phyloP scores from a whole-genome alignment of 2,329 filamentous ascomycete genomes.

The Ilyonectria destructans region DNA sequence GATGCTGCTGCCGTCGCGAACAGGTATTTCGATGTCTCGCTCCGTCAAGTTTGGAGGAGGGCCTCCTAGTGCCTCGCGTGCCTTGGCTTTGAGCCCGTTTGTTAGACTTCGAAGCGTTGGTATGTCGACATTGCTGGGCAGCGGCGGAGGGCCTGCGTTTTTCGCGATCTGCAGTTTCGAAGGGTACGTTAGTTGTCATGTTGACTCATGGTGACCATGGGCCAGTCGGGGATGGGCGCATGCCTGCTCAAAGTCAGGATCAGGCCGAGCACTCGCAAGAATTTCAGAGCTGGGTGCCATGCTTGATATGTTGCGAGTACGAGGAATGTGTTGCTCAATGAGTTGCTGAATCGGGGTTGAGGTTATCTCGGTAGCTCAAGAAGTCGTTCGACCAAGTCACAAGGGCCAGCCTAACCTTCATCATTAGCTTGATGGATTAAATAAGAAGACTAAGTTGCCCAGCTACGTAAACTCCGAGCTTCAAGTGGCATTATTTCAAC shows the following conservation, averaged over 20 bases:
- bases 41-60: slow-evolving; percentile 2
- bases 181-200: slow-evolving; percentile 4
- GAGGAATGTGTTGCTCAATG: not conserved
- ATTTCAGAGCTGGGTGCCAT: slow-evolving; percentile 11
- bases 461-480: not conserved
- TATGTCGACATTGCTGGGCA: slow-evolving; percentile 4
- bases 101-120: not conserved
- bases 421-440: not conserved
- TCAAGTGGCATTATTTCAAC: not conserved
- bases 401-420: not conserved
- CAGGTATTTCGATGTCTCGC: not conserved
- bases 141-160: not conserved
- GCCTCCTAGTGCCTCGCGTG: not conserved
- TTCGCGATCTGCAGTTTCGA: slow-evolving; percentile 4
- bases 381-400: not conserved
- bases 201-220: not conserved
- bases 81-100: slow-evolving; percentile 1
- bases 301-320: not conserved
- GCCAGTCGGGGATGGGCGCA: not conserved
- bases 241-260: slow-evolving; percentile 14
- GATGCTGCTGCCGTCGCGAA: slow-evolving; percentile 1
- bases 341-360: not conserved
- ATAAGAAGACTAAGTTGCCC: slow-evolving; percentile 1
- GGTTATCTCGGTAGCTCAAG: not conserved
- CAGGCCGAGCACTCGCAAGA: slow-evolving; percentile 10